Conservation (phyloP, 2,329 filamentous ascomycete genomes). For the Davidsoniella eucalypti region DNA sequence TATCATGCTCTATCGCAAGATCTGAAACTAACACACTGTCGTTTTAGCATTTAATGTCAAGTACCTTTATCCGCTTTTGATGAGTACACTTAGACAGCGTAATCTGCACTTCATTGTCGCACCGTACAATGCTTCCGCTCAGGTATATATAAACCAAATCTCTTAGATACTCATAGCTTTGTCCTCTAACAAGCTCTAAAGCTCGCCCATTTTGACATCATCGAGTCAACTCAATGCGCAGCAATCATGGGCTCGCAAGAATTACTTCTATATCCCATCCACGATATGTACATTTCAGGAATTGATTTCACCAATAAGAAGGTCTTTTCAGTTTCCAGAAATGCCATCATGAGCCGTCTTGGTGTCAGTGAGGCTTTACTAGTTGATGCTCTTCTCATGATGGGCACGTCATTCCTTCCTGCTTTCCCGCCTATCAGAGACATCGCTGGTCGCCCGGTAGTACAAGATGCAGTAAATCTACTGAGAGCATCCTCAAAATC, state of each 20-base stretch:
- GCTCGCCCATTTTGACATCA: conserved; percentile 63
- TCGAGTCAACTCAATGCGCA: conserved; percentile 50
- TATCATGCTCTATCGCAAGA: not conserved
- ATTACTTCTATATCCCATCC: conserved; percentile 69
- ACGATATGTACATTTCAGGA: conserved; percentile 50
- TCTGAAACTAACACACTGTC: not conserved
- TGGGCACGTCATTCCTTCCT: conserved; percentile 64
- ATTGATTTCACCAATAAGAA: conserved; percentile 54
- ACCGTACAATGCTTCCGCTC: conserved; percentile 74
- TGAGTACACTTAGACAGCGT: conserved; percentile 53
- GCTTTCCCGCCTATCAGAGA: conserved; percentile 64
- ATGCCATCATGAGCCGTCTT: conserved; percentile 48
- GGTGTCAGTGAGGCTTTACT: conserved; percentile 55
- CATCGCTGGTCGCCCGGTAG: conserved; percentile 37
- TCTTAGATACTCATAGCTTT: conserved; percentile 15
- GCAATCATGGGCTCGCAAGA: conserved; percentile 75
- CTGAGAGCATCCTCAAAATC: conserved; percentile 51
- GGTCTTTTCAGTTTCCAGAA: conserved; percentile 48
- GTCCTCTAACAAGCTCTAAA: conserved; percentile 20
- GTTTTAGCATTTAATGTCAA: conserved; percentile 50
- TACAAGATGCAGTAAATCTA: conserved; percentile 64
- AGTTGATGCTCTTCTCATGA: conserved; percentile 67
- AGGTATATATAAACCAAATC: conserved; percentile 36
- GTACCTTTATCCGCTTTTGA: conserved; percentile 60
- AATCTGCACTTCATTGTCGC: conserved; percentile 64